Conservation (phyloP, 163 green algal genomes). For the Chlamydomonas reinhardtii region DNA sequence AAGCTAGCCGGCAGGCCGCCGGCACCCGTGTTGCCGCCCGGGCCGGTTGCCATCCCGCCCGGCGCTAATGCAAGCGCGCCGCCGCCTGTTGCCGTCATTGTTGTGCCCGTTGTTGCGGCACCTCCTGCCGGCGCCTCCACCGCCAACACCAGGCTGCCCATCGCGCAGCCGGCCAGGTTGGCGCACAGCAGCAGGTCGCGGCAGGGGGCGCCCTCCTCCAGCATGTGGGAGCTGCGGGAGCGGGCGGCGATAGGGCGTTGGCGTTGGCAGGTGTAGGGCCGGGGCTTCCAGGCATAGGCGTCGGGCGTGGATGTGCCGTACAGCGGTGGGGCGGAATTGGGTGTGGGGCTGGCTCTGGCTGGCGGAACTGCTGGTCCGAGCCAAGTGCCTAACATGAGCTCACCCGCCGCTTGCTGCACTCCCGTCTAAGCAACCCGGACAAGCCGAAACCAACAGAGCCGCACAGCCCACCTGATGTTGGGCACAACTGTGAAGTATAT, state of each 20-base stretch:
- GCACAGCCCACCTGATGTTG: neutral
- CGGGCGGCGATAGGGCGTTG: neutral
- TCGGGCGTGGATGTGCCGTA: too few species aligned
- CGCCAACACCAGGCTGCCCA: constrained; percentile 12
- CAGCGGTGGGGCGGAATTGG: too few species aligned
- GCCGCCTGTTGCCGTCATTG: neutral
- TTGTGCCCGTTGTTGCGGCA: neutral
- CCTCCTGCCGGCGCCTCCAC: constrained; percentile 7
- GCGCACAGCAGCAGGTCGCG: constrained; percentile 24
- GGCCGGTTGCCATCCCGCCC: neutral
- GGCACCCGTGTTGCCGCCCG: neutral
- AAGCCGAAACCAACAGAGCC: too few species aligned
- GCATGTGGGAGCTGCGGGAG: constrained; percentile 13
- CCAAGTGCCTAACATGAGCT: too few species aligned
- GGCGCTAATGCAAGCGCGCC: neutral
- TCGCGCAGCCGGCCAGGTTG: neutral
- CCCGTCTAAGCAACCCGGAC: too few species aligned
- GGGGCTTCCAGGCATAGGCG: too few species aligned
- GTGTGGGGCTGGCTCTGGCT: too few species aligned
- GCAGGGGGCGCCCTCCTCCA: constrained; percentile 30
- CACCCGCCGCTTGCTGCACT: too few species aligned
- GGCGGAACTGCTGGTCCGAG: too few species aligned
- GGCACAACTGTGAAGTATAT: neutral
- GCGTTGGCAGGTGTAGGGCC: neutral
- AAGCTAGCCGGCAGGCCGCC: neutral